phyloP scores from a whole-genome alignment of 352 stramenopile species.

The Globisporangium radiosum region DNA sequence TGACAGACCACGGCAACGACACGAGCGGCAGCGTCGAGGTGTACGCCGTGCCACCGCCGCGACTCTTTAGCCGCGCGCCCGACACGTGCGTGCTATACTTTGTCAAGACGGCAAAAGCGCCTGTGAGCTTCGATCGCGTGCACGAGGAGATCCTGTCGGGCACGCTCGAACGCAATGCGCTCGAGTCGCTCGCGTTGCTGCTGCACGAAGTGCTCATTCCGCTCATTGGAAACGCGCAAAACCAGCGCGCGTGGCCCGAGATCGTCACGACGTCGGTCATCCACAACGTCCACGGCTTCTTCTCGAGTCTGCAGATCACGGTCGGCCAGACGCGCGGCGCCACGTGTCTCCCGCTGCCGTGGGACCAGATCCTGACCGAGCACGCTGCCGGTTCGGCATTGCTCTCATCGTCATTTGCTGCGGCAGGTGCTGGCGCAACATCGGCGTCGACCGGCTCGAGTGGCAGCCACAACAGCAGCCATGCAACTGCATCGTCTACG shows the following conservation, averaged over 20 bases:
- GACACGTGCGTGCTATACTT: conserved; percentile 59
- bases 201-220: conserved; percentile 74
- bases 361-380: conserved; percentile 64
- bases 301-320: conserved; percentile 84
- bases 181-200: conserved; percentile 67
- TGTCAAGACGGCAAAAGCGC: conserved; percentile 59
- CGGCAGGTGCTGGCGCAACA: too few species aligned
- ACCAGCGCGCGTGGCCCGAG: conserved; percentile 76
- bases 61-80: conserved; percentile 25
- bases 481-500: too few species aligned
- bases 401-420: too few species aligned
- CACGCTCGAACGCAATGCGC: conserved; percentile 64
- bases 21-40: conserved; percentile 43
- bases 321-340: conserved; percentile 76
- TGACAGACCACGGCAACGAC: conserved; percentile 67
- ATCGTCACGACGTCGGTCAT: conserved; percentile 77
- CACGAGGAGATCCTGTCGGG: conserved; percentile 72
- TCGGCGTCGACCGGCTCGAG: background rate
- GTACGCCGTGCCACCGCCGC: conserved; percentile 48
- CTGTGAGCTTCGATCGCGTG: conserved; percentile 50
- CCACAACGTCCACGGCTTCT: conserved; percentile 73
- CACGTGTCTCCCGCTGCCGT: conserved; percentile 81
- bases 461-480: background rate
- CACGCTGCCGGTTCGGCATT: conserved; percentile 23
- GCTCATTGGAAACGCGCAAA: conserved; percentile 66